phyloP scores from a whole-genome alignment of 805 yeast genomes.

The Metschnikowia similis region DNA sequence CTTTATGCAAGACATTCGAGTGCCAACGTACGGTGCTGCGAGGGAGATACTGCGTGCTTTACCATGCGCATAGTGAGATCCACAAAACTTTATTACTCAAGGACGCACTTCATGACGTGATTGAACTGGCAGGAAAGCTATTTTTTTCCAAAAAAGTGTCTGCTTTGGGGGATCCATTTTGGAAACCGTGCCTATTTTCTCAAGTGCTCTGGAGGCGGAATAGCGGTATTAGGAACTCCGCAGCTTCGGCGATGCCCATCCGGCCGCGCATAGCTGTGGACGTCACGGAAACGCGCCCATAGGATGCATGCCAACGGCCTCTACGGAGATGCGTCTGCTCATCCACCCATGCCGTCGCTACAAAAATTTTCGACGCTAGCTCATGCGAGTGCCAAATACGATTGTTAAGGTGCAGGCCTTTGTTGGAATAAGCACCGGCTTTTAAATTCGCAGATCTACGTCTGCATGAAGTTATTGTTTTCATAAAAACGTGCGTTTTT shows the following conservation, averaged over 20 bases:
- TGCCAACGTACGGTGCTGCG: neutral
- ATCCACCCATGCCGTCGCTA: neutral
- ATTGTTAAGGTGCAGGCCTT: neutral
- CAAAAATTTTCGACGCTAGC: neutral
- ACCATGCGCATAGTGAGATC: neutral
- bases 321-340: neutral
- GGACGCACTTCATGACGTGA: neutral
- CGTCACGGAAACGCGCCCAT: neutral
- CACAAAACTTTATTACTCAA: neutral
- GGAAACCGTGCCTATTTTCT: neutral
- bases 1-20: neutral
- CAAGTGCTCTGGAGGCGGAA: neutral
- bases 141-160: neutral
- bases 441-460: neutral
- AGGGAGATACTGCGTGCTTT: neutral
- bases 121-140: neutral
- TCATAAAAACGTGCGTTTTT: neutral
- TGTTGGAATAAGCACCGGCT: neutral
- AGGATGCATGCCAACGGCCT: neutral
- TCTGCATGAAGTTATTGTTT: neutral
- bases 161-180: neutral
- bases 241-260: neutral
- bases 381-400: neutral
- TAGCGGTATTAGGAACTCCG: neutral
- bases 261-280: neutral